Base-by-base conservation (phyloP, 2,329 filamentous ascomycete species). In the Davidsoniella neocaledoniae region DNA sequence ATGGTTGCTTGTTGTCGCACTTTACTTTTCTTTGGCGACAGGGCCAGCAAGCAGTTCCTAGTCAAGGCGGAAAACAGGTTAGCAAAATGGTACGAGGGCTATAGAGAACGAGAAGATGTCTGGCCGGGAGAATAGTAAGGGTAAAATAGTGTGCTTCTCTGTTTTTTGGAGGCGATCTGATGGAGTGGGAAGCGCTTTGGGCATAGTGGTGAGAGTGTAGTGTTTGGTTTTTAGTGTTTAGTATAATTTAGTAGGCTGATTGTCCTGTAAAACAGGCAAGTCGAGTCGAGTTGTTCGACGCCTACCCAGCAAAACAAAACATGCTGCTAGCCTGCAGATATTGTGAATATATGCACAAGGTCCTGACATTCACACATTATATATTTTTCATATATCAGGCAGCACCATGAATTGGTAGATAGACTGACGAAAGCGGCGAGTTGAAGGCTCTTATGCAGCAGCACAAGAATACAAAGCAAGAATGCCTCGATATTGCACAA, bases 11-110 rank as follows among this genome's bases (percentile, higher is more conserved):
- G 61, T 80, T 81, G 64, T 81, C 77, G 60, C 77, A 81, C 63
- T 81, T 81, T 39, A 81, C 77, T 63, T 81, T 81, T 55, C 77
- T 70, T 61, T 81, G 77, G 43, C 77, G 69, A 59, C 77, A 81
- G 10, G 77, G 77, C 76, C 77, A 81, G 58, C 77, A 81, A 4
- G 75, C 75, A 40, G 75, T 79, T 52, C 74, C 74, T 78, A 57
- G 3, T 17, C 21, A 26, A 26, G 38, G 14, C 12, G 29, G 21
- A n/a, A 25, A 36, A 46, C 16, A 2, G 17, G 14, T 47, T 43
- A 49, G 47, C 41, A 17, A 25, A 42, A 25, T n/a, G 17, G 29
- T 26, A 16, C 33, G 38, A n/a, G 26, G 41, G 37, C 4, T 2
- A 45, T 29, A 9, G 10, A 40, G 23, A 16, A n/a, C 45, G 21